Conservation (phyloP, 2,329 filamentous ascomycete species). For the Huntiella decipiens region DNA sequence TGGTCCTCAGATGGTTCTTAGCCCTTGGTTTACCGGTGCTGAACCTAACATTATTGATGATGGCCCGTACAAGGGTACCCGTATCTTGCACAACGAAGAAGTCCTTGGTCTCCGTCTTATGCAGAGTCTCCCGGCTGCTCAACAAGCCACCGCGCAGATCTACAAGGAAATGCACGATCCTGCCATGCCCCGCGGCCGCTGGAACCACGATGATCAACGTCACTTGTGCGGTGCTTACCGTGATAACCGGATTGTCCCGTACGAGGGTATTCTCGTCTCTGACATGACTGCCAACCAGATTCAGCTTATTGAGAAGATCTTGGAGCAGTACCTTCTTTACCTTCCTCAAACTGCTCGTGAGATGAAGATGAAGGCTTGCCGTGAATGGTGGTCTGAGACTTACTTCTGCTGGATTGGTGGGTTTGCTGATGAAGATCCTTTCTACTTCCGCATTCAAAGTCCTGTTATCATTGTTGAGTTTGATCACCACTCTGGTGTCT, state of each 20-base stretch:
- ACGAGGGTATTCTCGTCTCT: constrained; percentile 43
- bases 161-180: constrained; percentile 44
- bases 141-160: constrained; percentile 32
- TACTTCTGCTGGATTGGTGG: constrained; percentile 68
- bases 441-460: constrained; percentile 62
- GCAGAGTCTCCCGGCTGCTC: constrained; percentile 34
- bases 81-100: constrained; percentile 48
- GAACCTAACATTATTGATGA: constrained; percentile 58
- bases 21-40: constrained; percentile 61
- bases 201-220: constrained; percentile 66
- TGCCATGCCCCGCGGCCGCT: constrained; percentile 46
- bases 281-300: constrained; percentile 30
- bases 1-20: constrained; percentile 44
- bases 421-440: constrained; percentile 45
- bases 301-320: constrained; percentile 34
- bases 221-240: constrained; percentile 62
- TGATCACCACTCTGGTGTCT: constrained; percentile 64
- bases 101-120: constrained; percentile 46
- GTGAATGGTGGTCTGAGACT: constrained; percentile 44
- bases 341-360: constrained; percentile 37
- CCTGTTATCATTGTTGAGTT: constrained; percentile 60
- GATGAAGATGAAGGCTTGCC: constrained; percentile 34
- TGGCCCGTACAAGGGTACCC: constrained; percentile 42
- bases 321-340: constrained; percentile 48
- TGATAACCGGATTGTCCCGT: constrained; percentile 60